These are phyloP conservation scores for Penicillium sp. DNA, from an alignment of 2,329 filamentous ascomycete species.

Conservation along the genomic window DNA sequence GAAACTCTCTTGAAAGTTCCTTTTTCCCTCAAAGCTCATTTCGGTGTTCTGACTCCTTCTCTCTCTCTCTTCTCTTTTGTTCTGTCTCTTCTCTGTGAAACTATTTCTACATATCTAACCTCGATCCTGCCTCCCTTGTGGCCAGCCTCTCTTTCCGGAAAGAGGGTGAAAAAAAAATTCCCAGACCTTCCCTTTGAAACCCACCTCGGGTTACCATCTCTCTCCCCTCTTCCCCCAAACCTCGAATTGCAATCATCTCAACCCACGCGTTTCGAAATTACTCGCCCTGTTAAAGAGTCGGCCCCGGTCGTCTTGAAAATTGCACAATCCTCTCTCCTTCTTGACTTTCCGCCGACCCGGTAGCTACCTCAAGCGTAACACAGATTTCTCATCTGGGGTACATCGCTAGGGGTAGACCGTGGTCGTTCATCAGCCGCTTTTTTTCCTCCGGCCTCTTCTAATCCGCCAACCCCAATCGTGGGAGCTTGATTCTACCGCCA, in stretches of 20 bases:
- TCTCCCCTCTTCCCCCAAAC: slow-evolving; percentile 7
- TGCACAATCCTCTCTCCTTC: neutral
- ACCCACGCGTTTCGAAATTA: slow-evolving; percentile 1
- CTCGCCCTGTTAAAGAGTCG: slow-evolving; percentile 4
- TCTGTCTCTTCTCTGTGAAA: slow-evolving; percentile 2
- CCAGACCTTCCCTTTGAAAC: slow-evolving; percentile 1
- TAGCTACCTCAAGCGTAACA: slow-evolving; percentile 40
- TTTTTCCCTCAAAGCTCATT: slow-evolving; percentile 13
- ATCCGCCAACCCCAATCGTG: neutral
- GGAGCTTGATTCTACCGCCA: slow-evolving; percentile 12
- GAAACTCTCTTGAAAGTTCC: slow-evolving; percentile 3
- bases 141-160: slow-evolving; percentile 9
- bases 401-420: slow-evolving; percentile 40
- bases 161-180: neutral
- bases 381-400: slow-evolving; percentile 38
- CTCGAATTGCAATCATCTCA: slow-evolving; percentile 6
- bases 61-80: neutral
- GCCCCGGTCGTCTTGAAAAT: slow-evolving; percentile 11
- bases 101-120: slow-evolving; percentile 3
- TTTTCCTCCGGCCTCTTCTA: neutral
- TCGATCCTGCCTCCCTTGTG: neutral
- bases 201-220: neutral
- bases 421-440: slow-evolving; percentile 18
- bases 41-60: neutral
- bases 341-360: slow-evolving; percentile 20